A percentile compares a stretch with the other conserved stretches of the same genome.
Conservation (phyloP, 441 rosid genomes). For the Manihot esculenta region DNA sequence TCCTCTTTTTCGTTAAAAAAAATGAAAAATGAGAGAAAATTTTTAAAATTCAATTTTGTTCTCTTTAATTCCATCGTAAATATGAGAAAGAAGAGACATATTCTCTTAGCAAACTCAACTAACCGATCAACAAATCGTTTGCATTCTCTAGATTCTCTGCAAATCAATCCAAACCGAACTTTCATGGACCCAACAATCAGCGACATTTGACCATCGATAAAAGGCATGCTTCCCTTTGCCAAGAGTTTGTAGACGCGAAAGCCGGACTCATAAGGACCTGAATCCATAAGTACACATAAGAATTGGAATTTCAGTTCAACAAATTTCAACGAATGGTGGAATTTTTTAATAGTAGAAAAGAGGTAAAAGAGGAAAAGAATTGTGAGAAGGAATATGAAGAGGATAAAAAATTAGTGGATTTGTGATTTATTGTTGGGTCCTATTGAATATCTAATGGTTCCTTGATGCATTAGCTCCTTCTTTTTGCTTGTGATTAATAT, state of each 20-base stretch:
- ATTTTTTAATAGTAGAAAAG: constrained; percentile 33
- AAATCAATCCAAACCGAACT: constrained; percentile 24
- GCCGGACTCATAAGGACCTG: constrained; percentile 24
- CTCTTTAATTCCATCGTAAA: no score
- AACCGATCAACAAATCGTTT: constrained; percentile 25
- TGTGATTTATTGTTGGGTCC: constrained; percentile 18
- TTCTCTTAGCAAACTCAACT: constrained; percentile 35
- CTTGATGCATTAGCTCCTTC: no score
- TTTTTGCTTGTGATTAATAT: no score
- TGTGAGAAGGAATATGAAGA: constrained; percentile 30
- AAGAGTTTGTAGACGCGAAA: constrained; percentile 36
- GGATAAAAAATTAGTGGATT: constrained; percentile 25
- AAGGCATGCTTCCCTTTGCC: constrained; percentile 34
- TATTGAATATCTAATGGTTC: no score
- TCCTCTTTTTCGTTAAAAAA: no score
- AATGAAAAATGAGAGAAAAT: no score
- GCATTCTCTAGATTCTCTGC: constrained; percentile 19
- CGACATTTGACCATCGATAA: constrained; percentile 28
- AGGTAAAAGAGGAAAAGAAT: constrained; percentile 40
- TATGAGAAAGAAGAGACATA: no score
- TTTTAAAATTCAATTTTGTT: no score
- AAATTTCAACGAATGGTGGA: constrained; percentile 45
- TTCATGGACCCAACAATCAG: constrained; percentile 21
- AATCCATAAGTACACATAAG: constrained; percentile 34
- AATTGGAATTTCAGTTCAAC: constrained; percentile 28